Percentiles rank a stretch among this genome's conserved stretches.
phyloP scores from a whole-genome alignment of 139 green algal species.

The Tetradesmus obliquus region DNA sequence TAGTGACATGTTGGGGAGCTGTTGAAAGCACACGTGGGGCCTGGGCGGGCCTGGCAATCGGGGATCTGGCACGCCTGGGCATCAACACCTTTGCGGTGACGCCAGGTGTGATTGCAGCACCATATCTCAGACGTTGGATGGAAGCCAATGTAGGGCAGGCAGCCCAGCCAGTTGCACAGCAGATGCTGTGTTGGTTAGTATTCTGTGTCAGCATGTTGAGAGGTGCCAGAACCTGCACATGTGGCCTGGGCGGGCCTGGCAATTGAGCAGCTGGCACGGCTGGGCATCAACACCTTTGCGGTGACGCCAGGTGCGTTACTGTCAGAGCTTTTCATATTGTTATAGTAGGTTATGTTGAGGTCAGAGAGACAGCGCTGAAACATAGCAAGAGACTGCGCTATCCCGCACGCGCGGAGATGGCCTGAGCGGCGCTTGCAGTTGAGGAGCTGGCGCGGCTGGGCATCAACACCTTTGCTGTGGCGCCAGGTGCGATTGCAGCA shows the following conservation, averaged over 20 bases:
- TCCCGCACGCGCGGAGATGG: conserved; percentile 28
- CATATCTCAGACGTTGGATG: too few species aligned
- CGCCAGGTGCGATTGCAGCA: conserved; percentile 72
- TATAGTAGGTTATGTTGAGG: not conserved
- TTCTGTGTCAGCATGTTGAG: too few species aligned
- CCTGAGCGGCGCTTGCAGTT: too few species aligned
- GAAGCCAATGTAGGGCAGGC: not conserved
- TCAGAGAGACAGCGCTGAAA: too few species aligned
- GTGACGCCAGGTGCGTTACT: conserved; percentile 84
- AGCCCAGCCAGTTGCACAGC: too few species aligned
- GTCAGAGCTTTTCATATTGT: not conserved
- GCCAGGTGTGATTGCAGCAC: conserved; percentile 68
- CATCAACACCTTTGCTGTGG: conserved; percentile 91
- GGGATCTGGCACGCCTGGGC: conserved; percentile 91
- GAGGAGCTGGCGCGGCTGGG: conserved; percentile 90
- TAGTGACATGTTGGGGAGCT: too few species aligned
- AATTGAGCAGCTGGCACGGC: conserved; percentile 92
- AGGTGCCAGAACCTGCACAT: too few species aligned
- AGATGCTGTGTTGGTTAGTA: too few species aligned
- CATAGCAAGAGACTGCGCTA: too few species aligned
- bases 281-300: conserved; percentile 90
- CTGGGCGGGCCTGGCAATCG: conserved; percentile 82
- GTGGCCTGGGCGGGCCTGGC: conserved; percentile 78
- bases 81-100: conserved; percentile 93
- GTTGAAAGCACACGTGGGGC: too few species aligned